Evolutionary conservation across 345 rosid species (phyloP).

Genomic region (Aurinia saxatilis): DNA sequence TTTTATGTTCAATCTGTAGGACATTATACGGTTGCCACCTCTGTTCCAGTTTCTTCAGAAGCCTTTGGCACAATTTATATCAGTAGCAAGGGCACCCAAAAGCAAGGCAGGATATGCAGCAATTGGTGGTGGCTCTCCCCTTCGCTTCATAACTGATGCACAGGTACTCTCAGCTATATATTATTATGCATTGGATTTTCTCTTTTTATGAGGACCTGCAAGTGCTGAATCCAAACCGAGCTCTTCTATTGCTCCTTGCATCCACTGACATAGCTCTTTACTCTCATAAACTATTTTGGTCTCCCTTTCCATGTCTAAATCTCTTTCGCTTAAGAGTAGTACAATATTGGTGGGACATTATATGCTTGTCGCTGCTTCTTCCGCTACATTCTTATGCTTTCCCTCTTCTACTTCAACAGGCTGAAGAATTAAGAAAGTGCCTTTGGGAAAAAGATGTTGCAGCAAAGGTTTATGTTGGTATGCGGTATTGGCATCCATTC

Average conservation of each 20-base stretch:
- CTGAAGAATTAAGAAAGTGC: constrained; percentile 80
- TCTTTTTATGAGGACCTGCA: neutral
- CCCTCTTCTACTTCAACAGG: constrained; percentile 37
- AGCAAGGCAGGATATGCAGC: constrained; percentile 99
- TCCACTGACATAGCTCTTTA: neutral
- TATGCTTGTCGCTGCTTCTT: neutral
- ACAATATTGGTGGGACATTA: too few species aligned
- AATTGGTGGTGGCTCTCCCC: constrained; percentile 96
- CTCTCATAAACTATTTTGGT: neutral
- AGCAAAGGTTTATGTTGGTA: constrained; percentile 92
- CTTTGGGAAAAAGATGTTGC: constrained; percentile 82
- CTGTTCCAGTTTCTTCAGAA: constrained; percentile 84
- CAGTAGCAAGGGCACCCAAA: constrained; percentile 85
- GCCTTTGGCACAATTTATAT: constrained; percentile 93
- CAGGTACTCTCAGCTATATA: constrained; percentile 42
- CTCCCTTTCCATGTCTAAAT: neutral
- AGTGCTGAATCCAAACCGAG: neutral
- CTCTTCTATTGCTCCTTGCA: neutral
- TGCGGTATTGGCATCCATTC: constrained; percentile 99
- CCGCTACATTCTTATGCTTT: neutral
- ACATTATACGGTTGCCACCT: constrained; percentile 85
- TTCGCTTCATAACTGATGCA: constrained; percentile 84
- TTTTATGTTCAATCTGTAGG: constrained; percentile 45
- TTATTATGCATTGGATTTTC: neutral
- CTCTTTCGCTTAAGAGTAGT: neutral